Evolutionary conservation across 1,284 basidiomycete genomes (phyloP).

Genomic region (Cryptococcus sp.): DNA sequence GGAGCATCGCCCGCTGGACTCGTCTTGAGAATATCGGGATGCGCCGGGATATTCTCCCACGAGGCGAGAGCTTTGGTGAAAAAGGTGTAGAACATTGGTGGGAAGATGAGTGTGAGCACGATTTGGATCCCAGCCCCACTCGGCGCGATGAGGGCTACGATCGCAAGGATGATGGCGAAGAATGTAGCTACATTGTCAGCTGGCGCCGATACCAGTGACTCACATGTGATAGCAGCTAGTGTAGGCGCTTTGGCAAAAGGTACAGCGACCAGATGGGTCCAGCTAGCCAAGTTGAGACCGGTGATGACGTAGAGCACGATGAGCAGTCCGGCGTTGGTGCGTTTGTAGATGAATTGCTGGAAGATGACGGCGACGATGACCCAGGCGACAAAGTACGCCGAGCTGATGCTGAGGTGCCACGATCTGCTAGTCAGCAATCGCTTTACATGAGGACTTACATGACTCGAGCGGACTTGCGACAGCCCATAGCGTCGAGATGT

Average conservation of each 20-base stretch:
- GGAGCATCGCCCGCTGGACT: slow-evolving; percentile 58
- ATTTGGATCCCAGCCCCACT: slow-evolving; percentile 51
- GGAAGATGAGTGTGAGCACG: slow-evolving; percentile 65
- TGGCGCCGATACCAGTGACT: no score
- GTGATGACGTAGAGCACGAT: slow-evolving; percentile 62
- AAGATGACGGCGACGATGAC: slow-evolving; percentile 59
- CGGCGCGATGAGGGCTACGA: slow-evolving; percentile 59
- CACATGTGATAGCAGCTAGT: slow-evolving; percentile 24
- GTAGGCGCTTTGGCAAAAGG: slow-evolving; percentile 25
- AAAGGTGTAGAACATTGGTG: slow-evolving; percentile 68
- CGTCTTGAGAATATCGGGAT: slow-evolving; percentile 53
- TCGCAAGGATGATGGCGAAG: slow-evolving; percentile 59
- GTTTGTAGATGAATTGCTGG: slow-evolving; percentile 60
- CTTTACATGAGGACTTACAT: slow-evolving; percentile 46
- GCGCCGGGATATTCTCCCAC: slow-evolving; percentile 57
- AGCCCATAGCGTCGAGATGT: slow-evolving; percentile 68
- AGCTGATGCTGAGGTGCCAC: slow-evolving; percentile 58
- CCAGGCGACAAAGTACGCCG: slow-evolving; percentile 62
- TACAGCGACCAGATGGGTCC: slow-evolving; percentile 27
- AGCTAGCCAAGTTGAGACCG: slow-evolving; percentile 47
- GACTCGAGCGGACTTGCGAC: slow-evolving; percentile 60
- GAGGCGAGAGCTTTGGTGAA: slow-evolving; percentile 61
- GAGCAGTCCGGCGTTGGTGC: slow-evolving; percentile 58
- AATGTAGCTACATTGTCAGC: no score
- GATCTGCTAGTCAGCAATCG: slow-evolving; percentile 48